Base-by-base conservation (phyloP, 192 early-diverging fungal genomes). In the Funneliformis mosseae region DNA sequence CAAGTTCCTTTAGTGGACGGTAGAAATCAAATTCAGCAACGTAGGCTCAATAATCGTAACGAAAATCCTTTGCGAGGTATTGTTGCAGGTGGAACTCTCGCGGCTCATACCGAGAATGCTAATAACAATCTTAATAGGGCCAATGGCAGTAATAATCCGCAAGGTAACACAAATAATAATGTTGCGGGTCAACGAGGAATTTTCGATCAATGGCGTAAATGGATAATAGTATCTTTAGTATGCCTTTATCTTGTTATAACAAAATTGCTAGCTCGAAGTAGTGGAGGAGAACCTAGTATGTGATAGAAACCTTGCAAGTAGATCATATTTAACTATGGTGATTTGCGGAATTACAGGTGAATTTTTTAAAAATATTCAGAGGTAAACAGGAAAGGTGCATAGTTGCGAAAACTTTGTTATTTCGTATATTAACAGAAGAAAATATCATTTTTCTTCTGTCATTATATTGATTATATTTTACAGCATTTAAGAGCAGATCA, bases 171-270 rank as follows among this genome's bases (percentile, higher is more conserved):
- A 55, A 73, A 78, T 73, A 33, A 78, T 80, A 38, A 81, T 62
- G 73, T 73, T 18, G 80, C 68, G 69, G 75, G 62, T 70, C 70
- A 83, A 77, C 62, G 79, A 66, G 80, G 72, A 75, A 60, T 77
- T 83, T 14, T 80, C 87, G 79, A 85, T 79, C 88, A 86, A 72
- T 89, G 90, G 87, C 85, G 85, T 74, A 83, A 87, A 46, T 91
- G 90, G 90, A 38, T 89, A 74, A 84, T 89, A 60, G 82, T 91
- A 70, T 83, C 89, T 39, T 83, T 91, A 33, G 83, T 91, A 16
- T 91, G 86, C 84, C 85, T 88, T 41, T 91, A 91, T 42, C 84
- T 91, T 46, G 82, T 91, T 16, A 76, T 88, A 33, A 84, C 87
- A 46, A 91, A 89, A 75, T 81, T 87, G 28, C 79, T 86, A 50